Percentiles rank a stretch among this genome's conserved stretches.
These are phyloP conservation scores for Apiospora marii DNA, from an alignment of 2,329 filamentous ascomycete species.

Conservation along the genomic window DNA sequence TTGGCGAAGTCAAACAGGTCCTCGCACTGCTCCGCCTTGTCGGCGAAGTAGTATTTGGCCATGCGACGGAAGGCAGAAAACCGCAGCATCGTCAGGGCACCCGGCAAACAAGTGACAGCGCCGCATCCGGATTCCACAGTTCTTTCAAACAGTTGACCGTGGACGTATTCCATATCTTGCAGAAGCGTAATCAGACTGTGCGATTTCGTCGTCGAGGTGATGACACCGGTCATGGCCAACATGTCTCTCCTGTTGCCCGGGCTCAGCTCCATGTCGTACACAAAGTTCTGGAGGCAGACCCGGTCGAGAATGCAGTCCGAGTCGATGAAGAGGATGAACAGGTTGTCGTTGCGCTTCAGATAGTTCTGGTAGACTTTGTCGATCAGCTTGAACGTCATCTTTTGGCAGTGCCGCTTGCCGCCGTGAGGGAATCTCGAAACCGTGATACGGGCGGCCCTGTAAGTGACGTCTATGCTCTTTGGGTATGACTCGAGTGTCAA, in stretches of 20 bases:
- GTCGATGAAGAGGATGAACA: slow-evolving; percentile 97
- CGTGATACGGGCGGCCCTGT: slow-evolving; percentile 83
- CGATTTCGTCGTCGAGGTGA: slow-evolving; percentile 90
- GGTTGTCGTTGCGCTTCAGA: slow-evolving; percentile 84
- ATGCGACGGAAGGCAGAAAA: slow-evolving; percentile 96
- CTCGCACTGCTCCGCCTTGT: slow-evolving; percentile 93
- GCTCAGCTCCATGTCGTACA: slow-evolving; percentile 98
- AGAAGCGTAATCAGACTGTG: slow-evolving; percentile 90
- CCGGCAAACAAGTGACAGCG: slow-evolving; percentile 91
- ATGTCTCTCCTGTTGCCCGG: slow-evolving; percentile 91
- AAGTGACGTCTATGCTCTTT: slow-evolving; percentile 88
- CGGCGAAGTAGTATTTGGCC: slow-evolving; percentile 98
- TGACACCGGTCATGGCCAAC: slow-evolving; percentile 97
- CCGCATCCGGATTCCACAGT: slow-evolving; percentile 95
- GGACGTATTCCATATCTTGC: slow-evolving; percentile 98
- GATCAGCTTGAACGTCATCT: slow-evolving; percentile 90
- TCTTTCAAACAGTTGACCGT: slow-evolving; percentile 94
- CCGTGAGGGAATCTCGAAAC: slow-evolving; percentile 93
- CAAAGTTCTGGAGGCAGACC: slow-evolving; percentile 94
- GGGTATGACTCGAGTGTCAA: slow-evolving; percentile 80
- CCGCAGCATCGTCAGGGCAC: slow-evolving; percentile 92
- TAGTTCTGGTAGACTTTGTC: slow-evolving; percentile 92
- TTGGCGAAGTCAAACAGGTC: slow-evolving; percentile 98
- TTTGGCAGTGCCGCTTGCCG: slow-evolving; percentile 93
- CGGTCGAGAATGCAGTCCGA: slow-evolving; percentile 94